Percentiles rank a stretch among this genome's conserved stretches.
These are phyloP conservation scores for Centrapalus pauciflorus DNA, from an alignment of 129 eudicot species.

Conservation along the genomic window DNA sequence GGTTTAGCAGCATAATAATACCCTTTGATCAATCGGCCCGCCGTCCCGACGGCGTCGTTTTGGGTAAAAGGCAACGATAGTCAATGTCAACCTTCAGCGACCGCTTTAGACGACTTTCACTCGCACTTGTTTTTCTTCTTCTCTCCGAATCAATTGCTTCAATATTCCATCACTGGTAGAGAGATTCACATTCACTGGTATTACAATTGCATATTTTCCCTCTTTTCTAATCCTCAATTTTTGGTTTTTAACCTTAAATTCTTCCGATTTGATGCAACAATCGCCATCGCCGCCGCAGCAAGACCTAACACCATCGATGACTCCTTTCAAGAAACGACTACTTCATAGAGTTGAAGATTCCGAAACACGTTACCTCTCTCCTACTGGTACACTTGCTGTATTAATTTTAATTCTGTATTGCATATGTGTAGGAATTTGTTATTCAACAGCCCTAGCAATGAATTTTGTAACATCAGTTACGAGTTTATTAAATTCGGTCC, in stretches of 20 bases:
- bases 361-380: background rate
- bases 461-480: background rate
- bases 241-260: slow-evolving; percentile 15
- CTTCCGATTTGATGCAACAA: slow-evolving; percentile 23
- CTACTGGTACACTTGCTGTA: slow-evolving; percentile 8
- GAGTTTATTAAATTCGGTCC: background rate
- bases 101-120: slow-evolving; percentile 8
- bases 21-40: background rate
- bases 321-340: slow-evolving; percentile 40
- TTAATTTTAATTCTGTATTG: background rate
- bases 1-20: too few species aligned
- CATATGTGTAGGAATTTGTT: background rate
- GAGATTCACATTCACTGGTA: slow-evolving; percentile 16
- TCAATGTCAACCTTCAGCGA: slow-evolving; percentile 12
- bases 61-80: background rate
- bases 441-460: slow-evolving; percentile 21
- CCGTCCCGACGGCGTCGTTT: background rate
- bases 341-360: slow-evolving; percentile 38
- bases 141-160: slow-evolving; percentile 20
- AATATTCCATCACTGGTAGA: background rate
- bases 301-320: slow-evolving; percentile 16
- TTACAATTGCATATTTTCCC: background rate
- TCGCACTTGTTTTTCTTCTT: slow-evolving; percentile 5
- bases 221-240: background rate
- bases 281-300: slow-evolving; percentile 8